These are phyloP conservation scores for Kluyveromyces aestuarii DNA, from an alignment of 805 yeast species.

Conservation along the genomic window DNA sequence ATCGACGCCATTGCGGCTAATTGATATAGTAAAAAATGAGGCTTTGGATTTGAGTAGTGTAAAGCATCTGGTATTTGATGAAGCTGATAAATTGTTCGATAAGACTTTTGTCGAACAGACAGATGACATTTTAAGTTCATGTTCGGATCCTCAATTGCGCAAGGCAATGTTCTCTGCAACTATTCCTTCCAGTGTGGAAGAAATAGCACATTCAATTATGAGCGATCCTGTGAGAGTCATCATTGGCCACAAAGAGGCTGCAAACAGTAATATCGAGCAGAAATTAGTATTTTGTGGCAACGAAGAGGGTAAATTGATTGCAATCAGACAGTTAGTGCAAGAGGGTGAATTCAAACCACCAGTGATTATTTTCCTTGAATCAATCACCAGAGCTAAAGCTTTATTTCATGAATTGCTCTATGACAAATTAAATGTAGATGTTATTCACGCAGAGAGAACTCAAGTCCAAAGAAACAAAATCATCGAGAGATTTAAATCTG, in stretches of 20 bases:
- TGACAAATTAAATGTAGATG: constrained; percentile 89
- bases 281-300: constrained; percentile 77
- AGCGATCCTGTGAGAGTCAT: constrained; percentile 73
- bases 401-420: constrained; percentile 86
- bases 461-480: constrained; percentile 78
- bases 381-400: constrained; percentile 90
- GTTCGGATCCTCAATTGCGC: constrained; percentile 36
- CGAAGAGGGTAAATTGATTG: constrained; percentile 91
- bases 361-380: constrained; percentile 82
- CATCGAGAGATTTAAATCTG: constrained; percentile 75
- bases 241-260: constrained; percentile 91
- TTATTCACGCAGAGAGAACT: constrained; percentile 90
- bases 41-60: constrained; percentile 54
- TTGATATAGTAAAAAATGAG: constrained; percentile 62
- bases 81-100: constrained; percentile 90
- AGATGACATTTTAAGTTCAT: constrained; percentile 57
- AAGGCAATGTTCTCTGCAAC: constrained; percentile 93
- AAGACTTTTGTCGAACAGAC: constrained; percentile 83
- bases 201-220: constrained; percentile 80
- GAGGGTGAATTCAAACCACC: constrained; percentile 88
- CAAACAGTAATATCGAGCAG: constrained; percentile 76
- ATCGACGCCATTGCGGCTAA: constrained; percentile 81
- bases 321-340: constrained; percentile 79
- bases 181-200: constrained; percentile 87
- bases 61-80: constrained; percentile 80